A percentile compares a stretch with the other conserved stretches of the same genome.
Evolutionary conservation across 78 protist species (phyloP).

Genomic region (Bodo saltans): DNA sequence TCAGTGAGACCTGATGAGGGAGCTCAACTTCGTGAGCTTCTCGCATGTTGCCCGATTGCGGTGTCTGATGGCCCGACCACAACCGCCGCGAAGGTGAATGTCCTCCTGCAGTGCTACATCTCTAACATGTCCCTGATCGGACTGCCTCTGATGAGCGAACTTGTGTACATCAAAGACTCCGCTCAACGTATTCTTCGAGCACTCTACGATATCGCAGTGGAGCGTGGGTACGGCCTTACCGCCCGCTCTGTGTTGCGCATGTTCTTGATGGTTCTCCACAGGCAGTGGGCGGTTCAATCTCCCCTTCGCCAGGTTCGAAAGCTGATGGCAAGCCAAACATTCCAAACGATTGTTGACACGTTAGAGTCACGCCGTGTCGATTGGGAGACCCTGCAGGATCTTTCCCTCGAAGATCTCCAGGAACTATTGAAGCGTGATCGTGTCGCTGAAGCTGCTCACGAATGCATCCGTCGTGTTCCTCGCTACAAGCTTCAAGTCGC

Average conservation of each 20-base stretch:
- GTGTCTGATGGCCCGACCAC: slow-evolving; percentile 74
- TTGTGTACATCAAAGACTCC: slow-evolving; percentile 95
- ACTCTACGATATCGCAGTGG: slow-evolving; percentile 82
- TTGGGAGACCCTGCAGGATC: slow-evolving; percentile 80
- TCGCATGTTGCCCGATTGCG: slow-evolving; percentile 93
- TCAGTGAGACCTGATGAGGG: slow-evolving; percentile 93
- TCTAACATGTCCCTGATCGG: slow-evolving; percentile 87
- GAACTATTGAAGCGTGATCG: slow-evolving; percentile 67
- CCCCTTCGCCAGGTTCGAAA: slow-evolving; percentile 92
- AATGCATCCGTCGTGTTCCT: slow-evolving; percentile 81
- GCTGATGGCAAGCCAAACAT: slow-evolving; percentile 65
- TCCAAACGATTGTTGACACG: slow-evolving; percentile 60
- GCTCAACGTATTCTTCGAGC: slow-evolving; percentile 93
- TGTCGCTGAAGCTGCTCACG: slow-evolving; percentile 72
- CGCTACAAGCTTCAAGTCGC: slow-evolving; percentile 68
- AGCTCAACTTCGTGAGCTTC: slow-evolving; percentile 80
- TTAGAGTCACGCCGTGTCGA: slow-evolving; percentile 76
- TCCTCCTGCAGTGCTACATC: slow-evolving; percentile 96
- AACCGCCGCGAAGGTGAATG: slow-evolving; percentile 81
- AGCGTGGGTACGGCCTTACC: slow-evolving; percentile 91
- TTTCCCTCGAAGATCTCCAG: slow-evolving; percentile 70
- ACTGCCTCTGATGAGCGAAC: slow-evolving; percentile 91
- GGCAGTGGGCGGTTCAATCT: slow-evolving; percentile 86
- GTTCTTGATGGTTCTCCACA: slow-evolving; percentile 31
- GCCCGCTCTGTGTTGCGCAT: slow-evolving; percentile 47